phyloP scores from a whole-genome alignment of 2,329 filamentous ascomycete species.

The Hymenoscyphus albidus region DNA sequence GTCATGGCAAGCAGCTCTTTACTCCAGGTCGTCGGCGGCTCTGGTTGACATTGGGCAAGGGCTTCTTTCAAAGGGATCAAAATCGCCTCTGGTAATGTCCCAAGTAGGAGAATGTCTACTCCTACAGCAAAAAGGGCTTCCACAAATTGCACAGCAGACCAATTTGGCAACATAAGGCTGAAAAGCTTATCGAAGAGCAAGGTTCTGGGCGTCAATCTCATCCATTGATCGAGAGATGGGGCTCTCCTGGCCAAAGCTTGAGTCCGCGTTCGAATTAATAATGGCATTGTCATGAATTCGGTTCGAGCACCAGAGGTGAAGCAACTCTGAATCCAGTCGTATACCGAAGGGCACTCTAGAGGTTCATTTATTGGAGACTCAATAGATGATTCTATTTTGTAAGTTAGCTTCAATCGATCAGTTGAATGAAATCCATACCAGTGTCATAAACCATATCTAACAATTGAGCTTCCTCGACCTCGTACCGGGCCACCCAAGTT shows the following conservation, averaged over 20 bases:
- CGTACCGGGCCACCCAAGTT: conserved; percentile 59
- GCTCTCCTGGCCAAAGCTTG: conserved; percentile 16
- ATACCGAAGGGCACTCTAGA: conserved; percentile 56
- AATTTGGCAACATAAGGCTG: conserved; percentile 48
- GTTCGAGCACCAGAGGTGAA: conserved; percentile 31
- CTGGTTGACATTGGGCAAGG: conserved; percentile 78
- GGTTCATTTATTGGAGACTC: conserved; percentile 41
- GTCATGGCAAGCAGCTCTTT: conserved; percentile 69
- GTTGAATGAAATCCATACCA: conserved; percentile 31
- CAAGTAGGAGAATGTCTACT: conserved; percentile 63
- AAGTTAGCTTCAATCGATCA: conserved; percentile 13
- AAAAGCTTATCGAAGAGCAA: conserved; percentile 68
- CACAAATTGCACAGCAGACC: conserved; percentile 59
- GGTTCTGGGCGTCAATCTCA: conserved; percentile 56
- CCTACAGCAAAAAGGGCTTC: conserved; percentile 70
- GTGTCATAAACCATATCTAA: conserved; percentile 54
- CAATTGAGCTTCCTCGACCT: conserved; percentile 53
- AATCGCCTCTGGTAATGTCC: conserved; percentile 83
- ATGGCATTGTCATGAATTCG: conserved; percentile 48
- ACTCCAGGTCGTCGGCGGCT: conserved; percentile 74
- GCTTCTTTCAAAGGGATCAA: conserved; percentile 76
- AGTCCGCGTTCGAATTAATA: conserved; percentile 40
- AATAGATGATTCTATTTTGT: conserved; percentile 17
- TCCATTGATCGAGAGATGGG: conserved; percentile 27
- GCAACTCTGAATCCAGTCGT: conserved; percentile 49